These are phyloP conservation scores for Pythium phragmiticola DNA, from an alignment of 352 stramenopile genomes.

Conservation along the genomic window DNA sequence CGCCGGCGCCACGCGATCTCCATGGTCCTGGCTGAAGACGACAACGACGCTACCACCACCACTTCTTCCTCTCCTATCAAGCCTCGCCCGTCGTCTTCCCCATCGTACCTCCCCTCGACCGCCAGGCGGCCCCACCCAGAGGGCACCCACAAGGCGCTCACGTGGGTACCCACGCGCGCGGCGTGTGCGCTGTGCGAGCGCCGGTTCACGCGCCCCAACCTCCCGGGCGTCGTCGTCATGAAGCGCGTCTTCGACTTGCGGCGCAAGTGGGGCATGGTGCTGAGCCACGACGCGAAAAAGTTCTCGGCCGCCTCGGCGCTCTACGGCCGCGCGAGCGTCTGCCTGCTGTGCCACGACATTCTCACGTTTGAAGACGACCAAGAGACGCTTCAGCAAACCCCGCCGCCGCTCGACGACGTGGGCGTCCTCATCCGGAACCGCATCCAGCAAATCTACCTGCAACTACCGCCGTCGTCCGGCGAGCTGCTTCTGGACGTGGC, in stretches of 20 bases:
- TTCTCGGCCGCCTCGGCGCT: slow-evolving; percentile 30
- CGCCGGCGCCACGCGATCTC: slow-evolving; percentile 23
- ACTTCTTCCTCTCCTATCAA: neutral
- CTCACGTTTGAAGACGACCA: slow-evolving; percentile 30
- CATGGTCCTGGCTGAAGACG: slow-evolving; percentile 22
- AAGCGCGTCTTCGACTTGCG: slow-evolving; percentile 33
- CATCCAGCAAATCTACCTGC: slow-evolving; percentile 13
- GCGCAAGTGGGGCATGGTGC: slow-evolving; percentile 32
- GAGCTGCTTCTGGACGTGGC: slow-evolving; percentile 29
- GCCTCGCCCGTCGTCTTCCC: slow-evolving; percentile 20
- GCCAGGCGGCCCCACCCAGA: neutral
- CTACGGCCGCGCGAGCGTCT: slow-evolving; percentile 28
- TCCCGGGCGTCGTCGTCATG: slow-evolving; percentile 31
- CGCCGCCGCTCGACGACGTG: slow-evolving; percentile 24
- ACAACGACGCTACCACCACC: neutral
- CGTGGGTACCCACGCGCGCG: slow-evolving; percentile 25
- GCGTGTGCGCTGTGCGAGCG: slow-evolving; percentile 30
- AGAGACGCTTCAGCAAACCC: neutral
- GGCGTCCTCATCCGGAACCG: slow-evolving; percentile 21
- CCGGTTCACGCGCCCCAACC: slow-evolving; percentile 22
- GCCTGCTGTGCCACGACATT: slow-evolving; percentile 32
- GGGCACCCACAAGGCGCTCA: neutral
- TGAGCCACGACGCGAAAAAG: slow-evolving; percentile 30
- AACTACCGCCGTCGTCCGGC: slow-evolving; percentile 11
- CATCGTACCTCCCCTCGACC: slow-evolving; percentile 10